Evolutionary conservation across 345 rosid genomes (phyloP).

Genomic region (Isatis tinctoria): DNA sequence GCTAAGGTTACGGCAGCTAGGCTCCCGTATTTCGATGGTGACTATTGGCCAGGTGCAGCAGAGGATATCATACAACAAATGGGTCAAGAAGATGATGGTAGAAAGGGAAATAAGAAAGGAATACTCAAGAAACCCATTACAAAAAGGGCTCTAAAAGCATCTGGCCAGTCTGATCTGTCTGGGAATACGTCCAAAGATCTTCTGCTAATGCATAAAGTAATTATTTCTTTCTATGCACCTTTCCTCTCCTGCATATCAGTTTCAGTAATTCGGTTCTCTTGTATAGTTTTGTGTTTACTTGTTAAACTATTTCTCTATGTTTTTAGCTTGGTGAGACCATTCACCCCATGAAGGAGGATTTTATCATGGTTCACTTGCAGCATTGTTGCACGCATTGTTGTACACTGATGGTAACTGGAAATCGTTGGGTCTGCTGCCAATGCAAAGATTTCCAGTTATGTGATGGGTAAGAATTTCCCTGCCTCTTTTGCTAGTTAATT

Average conservation of each 20-base stretch:
- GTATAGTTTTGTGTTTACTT: neutral
- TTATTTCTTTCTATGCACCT: conserved; percentile 9
- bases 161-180: conserved; percentile 90
- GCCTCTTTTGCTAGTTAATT: conserved; percentile 3
- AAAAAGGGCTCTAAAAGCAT: conserved; percentile 95
- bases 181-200: conserved; percentile 88
- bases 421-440: conserved; percentile 83
- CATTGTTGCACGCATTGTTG: conserved; percentile 89
- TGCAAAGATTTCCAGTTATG: conserved; percentile 94
- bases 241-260: neutral
- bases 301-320: neutral
- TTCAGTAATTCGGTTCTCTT: neutral
- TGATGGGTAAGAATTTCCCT: conserved; percentile 62
- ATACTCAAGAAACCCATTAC: conserved; percentile 75
- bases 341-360: conserved; percentile 97
- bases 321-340: conserved; percentile 97
- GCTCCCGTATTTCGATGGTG: conserved; percentile 99
- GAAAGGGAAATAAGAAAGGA: conserved; percentile 88
- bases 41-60: conserved; percentile 99
- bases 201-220: conserved; percentile 94
- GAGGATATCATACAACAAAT: conserved; percentile 90
- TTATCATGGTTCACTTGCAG: conserved; percentile 99
- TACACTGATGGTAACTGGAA: conserved; percentile 84
- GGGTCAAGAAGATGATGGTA: conserved; percentile 92
- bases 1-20: conserved; percentile 97